phyloP scores from a whole-genome alignment of 1,284 basidiomycete genomes.

The Phenoliferia sp. region DNA sequence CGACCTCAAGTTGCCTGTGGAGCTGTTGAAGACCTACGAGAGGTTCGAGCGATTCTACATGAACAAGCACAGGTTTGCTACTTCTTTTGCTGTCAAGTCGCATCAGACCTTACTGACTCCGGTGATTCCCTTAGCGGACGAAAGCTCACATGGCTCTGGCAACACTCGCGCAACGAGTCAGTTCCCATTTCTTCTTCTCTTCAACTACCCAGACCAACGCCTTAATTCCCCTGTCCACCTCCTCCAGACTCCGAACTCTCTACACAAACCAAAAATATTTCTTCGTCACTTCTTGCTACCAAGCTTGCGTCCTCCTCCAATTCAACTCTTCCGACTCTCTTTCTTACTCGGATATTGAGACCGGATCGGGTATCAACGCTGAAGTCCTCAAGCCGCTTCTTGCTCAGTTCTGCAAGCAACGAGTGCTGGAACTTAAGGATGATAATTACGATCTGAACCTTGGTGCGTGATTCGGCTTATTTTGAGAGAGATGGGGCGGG shows the following conservation, averaged over 20 bases:
- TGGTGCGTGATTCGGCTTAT: too few species aligned
- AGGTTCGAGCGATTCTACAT: constrained; percentile 92
- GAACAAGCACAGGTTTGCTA: constrained; percentile 60
- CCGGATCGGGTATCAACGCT: constrained; percentile 78
- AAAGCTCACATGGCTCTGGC: constrained; percentile 97
- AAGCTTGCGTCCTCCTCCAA: constrained; percentile 89
- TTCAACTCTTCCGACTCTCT: constrained; percentile 83
- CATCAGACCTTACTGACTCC: not conserved
- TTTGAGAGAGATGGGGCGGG: too few species aligned
- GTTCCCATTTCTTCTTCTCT: not conserved
- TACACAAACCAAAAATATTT: constrained; percentile 91
- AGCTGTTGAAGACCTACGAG: constrained; percentile 81
- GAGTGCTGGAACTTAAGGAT: constrained; percentile 73
- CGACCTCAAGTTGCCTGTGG: constrained; percentile 82
- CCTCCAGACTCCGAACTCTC: constrained; percentile 65
- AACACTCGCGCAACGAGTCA: constrained; percentile 87
- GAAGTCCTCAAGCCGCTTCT: constrained; percentile 81
- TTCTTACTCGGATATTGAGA: constrained; percentile 70
- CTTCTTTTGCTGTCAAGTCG: not conserved
- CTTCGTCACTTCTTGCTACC: constrained; percentile 89
- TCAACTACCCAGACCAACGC: not conserved
- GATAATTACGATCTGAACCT: constrained; percentile 90
- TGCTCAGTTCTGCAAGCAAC: constrained; percentile 77
- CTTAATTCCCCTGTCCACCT: too few species aligned
- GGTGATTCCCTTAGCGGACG: constrained; percentile 54